Evolutionary conservation across 768 basidiomycete genomes (phyloP), one percentile per base, ranked within the genome.

Genomic region (Hygrocybe punicea): DNA sequence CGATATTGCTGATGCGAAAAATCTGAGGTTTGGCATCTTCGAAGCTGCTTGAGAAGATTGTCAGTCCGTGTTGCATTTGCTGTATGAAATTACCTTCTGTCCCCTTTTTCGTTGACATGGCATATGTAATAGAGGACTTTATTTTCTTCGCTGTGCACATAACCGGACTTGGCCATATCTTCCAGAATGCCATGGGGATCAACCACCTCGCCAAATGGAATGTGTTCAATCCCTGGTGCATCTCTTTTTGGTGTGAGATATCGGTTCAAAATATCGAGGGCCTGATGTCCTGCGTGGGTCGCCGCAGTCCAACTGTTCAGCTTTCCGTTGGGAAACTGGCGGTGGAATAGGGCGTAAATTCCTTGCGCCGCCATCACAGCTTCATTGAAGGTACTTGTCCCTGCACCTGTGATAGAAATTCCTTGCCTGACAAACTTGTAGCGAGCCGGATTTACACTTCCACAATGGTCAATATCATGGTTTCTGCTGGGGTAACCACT

Each of bases 1-100:
- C 53, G 13, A 62, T 58, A 39, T 62, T 51, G 3, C 61, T 55
- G 17, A 62, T 45, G 9, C 59, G 44, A 40, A 60, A 62, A 1
- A 36, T 24, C 13, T 60, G 56, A 16, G 46, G 56, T 23, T 17
- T 39, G 10, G 42, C 24, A 16, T 23, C 21, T 21, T 21, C 19
- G 39, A 1, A 42, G 11, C 19, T 25, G 11, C 10, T 4, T 42
- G n/a, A n/a, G n/a, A 8, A 29, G 4, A 4, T 16, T 42, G 6
- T 4, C 11, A 4, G 19, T 42, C 16, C 4, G 14, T 42, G 14
- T 10, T 14, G 14, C 16, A 6, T 4, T 14, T 16, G 4, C 40
- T 29, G n/a, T n/a, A n/a, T 29, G 29, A 29, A 29, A 8, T 29
- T 19, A 42, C 40, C 40, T 42, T 11, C 11, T 19, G 40, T 4